Conservation (phyloP, 208 protist species). For the Leptomonas pyrrhocoris region DNA sequence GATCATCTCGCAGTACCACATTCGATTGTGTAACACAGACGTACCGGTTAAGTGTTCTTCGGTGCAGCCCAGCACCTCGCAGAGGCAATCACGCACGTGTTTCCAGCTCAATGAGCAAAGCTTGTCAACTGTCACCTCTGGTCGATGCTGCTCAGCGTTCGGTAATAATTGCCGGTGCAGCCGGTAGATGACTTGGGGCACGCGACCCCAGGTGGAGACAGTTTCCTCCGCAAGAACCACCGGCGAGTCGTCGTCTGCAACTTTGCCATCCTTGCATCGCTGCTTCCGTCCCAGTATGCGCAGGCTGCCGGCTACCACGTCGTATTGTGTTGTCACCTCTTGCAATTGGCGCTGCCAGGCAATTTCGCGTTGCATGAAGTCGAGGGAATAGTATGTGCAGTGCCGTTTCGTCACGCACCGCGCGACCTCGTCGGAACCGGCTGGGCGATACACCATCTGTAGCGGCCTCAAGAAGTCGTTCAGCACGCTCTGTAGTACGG, state of each 20-base stretch:
- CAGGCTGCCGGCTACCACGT: not conserved
- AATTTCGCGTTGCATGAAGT: not conserved
- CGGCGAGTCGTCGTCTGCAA: not conserved
- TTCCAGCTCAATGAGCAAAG: not conserved
- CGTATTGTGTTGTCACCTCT: not conserved
- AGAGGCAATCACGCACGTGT: not conserved
- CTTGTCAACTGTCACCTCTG: not conserved
- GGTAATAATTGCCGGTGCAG: conserved; percentile 3
- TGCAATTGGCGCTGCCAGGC: not conserved
- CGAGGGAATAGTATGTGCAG: not conserved
- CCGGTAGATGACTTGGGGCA: not conserved
- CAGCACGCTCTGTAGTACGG: not conserved
- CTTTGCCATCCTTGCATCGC: not conserved
- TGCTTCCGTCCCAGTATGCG: not conserved
- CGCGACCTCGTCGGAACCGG: not conserved
- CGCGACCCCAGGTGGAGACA: not conserved
- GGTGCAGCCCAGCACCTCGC: not conserved
- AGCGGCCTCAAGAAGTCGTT: not conserved
- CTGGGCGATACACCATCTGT: not conserved
- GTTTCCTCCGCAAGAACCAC: not conserved
- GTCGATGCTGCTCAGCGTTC: not conserved
- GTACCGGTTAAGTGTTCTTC: not conserved
- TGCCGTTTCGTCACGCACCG: too few relatives aligned
- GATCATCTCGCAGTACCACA: not conserved
- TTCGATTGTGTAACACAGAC: not conserved